These are phyloP conservation scores for Cichorium intybus DNA, from an alignment of 140 eudicot genomes.

Conservation along the genomic window DNA sequence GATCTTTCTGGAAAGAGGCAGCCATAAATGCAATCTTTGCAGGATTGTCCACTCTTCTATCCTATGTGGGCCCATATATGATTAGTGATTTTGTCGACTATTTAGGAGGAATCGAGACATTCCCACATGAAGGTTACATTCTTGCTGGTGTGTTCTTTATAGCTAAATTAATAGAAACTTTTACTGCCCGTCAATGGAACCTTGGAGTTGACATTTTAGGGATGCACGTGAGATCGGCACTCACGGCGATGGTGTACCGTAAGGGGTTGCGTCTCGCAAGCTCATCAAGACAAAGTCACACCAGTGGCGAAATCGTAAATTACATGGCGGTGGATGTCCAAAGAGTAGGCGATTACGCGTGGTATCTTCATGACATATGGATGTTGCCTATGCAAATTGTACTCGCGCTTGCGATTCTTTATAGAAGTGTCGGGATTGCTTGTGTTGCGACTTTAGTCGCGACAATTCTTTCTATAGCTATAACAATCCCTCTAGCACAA, in stretches of 20 bases:
- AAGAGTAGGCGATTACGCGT: constrained; percentile 88
- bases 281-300: constrained; percentile 74
- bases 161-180: constrained; percentile 77
- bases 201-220: constrained; percentile 89
- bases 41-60: constrained; percentile 68
- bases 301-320: constrained; percentile 95
- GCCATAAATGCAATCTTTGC: constrained; percentile 84
- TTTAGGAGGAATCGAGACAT: constrained; percentile 60
- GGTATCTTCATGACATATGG: constrained; percentile 96
- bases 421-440: constrained; percentile 83
- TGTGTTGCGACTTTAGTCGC: constrained; percentile 69
- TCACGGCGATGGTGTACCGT: constrained; percentile 83
- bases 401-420: constrained; percentile 76
- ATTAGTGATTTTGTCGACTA: constrained; percentile 88
- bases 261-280: constrained; percentile 81
- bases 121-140: constrained; percentile 75
- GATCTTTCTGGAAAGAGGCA: constrained; percentile 87
- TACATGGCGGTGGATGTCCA: constrained; percentile 98
- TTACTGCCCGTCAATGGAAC: constrained; percentile 90
- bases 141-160: constrained; percentile 77
- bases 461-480: constrained; percentile 68
- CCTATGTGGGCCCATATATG: constrained; percentile 95
- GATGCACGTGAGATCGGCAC: constrained; percentile 87
- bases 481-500: constrained; percentile 79
- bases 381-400: constrained; percentile 85